Conservation (phyloP, 1,284 basidiomycete species). For the Pseudozyma sp. region DNA sequence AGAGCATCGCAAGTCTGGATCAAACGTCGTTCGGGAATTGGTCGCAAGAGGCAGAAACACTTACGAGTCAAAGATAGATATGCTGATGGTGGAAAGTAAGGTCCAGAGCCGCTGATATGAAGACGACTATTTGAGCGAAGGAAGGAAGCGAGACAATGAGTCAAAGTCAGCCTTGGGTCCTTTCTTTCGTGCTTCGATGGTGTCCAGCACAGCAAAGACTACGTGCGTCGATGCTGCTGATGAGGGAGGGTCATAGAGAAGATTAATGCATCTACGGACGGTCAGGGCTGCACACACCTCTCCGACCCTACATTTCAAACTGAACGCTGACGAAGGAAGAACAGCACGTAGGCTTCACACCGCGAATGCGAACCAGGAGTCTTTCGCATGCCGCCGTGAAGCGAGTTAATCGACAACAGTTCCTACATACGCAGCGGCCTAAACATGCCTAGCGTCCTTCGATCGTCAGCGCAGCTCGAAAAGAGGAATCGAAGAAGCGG, state of each 20-base stretch:
- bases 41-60: slow-evolving; percentile 5
- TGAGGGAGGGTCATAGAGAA: slow-evolving; percentile 51
- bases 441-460: slow-evolving; percentile 35
- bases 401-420: slow-evolving; percentile 48
- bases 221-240: slow-evolving; percentile 4
- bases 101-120: neutral
- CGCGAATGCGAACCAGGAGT: slow-evolving; percentile 12
- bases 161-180: slow-evolving; percentile 9
- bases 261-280: slow-evolving; percentile 55
- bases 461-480: slow-evolving; percentile 14
- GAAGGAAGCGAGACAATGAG: neutral
- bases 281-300: slow-evolving; percentile 43
- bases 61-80: slow-evolving; percentile 15
- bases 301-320: slow-evolving; percentile 14
- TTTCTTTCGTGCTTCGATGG: neutral
- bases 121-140: neutral
- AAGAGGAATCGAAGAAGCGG: slow-evolving; percentile 23
- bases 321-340: slow-evolving; percentile 3
- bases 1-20: slow-evolving; percentile 13
- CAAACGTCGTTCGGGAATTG: slow-evolving; percentile 11
- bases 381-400: slow-evolving; percentile 51
- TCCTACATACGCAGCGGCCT: slow-evolving; percentile 34
- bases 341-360: slow-evolving; percentile 52
- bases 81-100: neutral
- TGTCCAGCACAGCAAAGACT: neutral